Conservation (phyloP, 2,329 filamentous ascomycete genomes). For the Rhytidhysteron rufulum region DNA sequence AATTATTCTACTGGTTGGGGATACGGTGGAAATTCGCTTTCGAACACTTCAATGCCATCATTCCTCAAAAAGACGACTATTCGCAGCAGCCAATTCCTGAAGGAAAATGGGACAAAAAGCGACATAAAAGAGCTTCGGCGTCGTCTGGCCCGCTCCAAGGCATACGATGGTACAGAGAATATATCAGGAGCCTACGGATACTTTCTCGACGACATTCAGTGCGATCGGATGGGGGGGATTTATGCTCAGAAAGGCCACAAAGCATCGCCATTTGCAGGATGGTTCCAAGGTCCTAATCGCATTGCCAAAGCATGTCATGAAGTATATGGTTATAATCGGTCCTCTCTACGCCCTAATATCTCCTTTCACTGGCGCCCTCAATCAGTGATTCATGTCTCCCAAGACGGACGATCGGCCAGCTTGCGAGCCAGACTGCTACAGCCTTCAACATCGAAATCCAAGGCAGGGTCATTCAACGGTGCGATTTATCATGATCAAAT, state of each 20-base stretch:
- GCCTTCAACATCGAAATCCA: constrained; percentile 17
- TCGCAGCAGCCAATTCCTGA: background rate
- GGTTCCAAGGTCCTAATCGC: constrained; percentile 17
- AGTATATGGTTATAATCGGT: constrained; percentile 19
- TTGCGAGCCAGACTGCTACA: constrained; percentile 18
- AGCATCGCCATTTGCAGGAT: constrained; percentile 21
- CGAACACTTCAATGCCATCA: constrained; percentile 12
- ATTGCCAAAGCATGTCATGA: constrained; percentile 15
- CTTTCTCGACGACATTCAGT: constrained; percentile 18
- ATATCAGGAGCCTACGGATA: constrained; percentile 20
- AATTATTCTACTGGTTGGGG: constrained; percentile 23
- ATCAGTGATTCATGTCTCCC: constrained; percentile 20
- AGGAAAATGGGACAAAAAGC: background rate
- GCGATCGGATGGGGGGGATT: constrained; percentile 15
- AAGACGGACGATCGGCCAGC: constrained; percentile 21
- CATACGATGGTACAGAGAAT: constrained; percentile 21
- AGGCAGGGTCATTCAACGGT: constrained; percentile 18
- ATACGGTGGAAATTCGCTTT: constrained; percentile 9
- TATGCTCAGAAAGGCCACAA: constrained; percentile 20
- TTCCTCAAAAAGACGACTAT: constrained; percentile 10
- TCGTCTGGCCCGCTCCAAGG: constrained; percentile 15
- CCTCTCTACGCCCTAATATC: constrained; percentile 13
- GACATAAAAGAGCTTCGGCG: constrained; percentile 14
- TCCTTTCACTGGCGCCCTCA: constrained; percentile 26
- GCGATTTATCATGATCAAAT: constrained; percentile 26